Conservation (phyloP, 2,329 filamentous ascomycete genomes). For the Lithohypha guttulata region DNA sequence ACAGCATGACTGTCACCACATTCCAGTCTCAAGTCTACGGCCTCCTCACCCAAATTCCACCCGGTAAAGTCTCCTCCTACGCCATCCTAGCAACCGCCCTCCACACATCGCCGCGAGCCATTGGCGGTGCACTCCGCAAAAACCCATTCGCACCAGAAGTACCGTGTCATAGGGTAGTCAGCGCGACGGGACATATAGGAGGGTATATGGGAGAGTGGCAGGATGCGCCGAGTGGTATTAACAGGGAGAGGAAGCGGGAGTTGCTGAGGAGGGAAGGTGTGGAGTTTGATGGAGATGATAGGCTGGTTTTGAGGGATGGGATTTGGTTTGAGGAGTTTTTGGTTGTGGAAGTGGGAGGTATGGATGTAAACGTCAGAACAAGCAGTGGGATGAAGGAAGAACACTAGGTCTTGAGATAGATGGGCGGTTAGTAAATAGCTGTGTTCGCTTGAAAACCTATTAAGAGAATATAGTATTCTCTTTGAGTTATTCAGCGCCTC, state of each 20-base stretch:
- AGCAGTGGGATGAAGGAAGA: no score
- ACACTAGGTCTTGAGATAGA: no score
- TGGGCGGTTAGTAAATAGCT: no score
- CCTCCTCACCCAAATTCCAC: neutral
- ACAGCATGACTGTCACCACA: neutral
- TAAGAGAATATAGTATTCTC: no score
- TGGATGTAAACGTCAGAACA: no score
- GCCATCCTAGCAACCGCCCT: conserved; percentile 29
- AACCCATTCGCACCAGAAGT: conserved; percentile 78
- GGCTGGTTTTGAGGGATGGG: conserved; percentile 24
- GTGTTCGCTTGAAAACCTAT: no score
- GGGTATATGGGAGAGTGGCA: conserved; percentile 43
- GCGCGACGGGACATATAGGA: conserved; percentile 51
- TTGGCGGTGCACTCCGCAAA: conserved; percentile 62
- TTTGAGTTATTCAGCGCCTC: no score
- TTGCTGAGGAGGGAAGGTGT: conserved; percentile 35
- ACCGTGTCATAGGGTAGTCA: conserved; percentile 72
- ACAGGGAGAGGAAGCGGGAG: conserved; percentile 32
- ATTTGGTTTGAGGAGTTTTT: no score
- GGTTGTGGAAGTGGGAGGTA: no score
- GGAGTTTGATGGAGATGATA: conserved; percentile 33
- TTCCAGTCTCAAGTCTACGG: neutral
- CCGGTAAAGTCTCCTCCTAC: neutral
- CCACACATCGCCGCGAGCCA: conserved; percentile 60
- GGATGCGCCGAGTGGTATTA: conserved; percentile 30